Evolutionary conservation across 2,329 filamentous ascomycete genomes (phyloP), one percentile per base, ranked within the genome.

Genomic region (Aspergillus melleus): DNA sequence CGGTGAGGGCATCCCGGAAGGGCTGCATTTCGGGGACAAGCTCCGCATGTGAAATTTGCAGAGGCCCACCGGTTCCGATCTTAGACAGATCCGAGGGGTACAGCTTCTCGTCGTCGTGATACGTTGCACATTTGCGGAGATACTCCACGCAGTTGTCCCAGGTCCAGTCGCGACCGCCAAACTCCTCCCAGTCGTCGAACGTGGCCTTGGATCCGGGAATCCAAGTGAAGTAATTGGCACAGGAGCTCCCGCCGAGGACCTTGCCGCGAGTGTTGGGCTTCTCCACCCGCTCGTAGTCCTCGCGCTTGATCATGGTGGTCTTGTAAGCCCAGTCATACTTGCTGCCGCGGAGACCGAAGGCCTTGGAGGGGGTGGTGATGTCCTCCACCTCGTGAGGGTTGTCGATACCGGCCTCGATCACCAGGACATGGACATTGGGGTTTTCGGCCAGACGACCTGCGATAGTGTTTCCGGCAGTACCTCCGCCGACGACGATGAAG

Each of bases 211-310:
- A 83, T 2, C 86, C 86, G 1, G 81, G 84, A 5, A 86, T 78
- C 86, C 86, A 88, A 14, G 85, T 87, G 71, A 84, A 87, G 70
- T 88, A 89, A 74, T 89, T 89, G 52, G 86, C 70, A 44, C 77
- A 83, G 0, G 80, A 83, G 60, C 82, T 84, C 16, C 86, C 86
- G 39, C 86, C 86, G 0, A 88, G 82, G 2, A 78, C 79, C 72
- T 85, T 86, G 10, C 86, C 83, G 46, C 85, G 80, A 10, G 85
- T 86, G 68, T 88, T 87, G 50, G 84, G 85, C 75, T 87, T 87
- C 69, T 88, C 85, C 42, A 87, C 76, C 11, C 86, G 83, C 54
- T 82, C 81, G 67, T 87, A 88, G 65, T 88, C 70, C 11, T 70
- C 67, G n/a, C 70, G 68, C 52, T 86, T 80, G 68, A 88, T 80